Conservation (phyloP, 73 alveolate species). For the Paramecium caudatum region DNA sequence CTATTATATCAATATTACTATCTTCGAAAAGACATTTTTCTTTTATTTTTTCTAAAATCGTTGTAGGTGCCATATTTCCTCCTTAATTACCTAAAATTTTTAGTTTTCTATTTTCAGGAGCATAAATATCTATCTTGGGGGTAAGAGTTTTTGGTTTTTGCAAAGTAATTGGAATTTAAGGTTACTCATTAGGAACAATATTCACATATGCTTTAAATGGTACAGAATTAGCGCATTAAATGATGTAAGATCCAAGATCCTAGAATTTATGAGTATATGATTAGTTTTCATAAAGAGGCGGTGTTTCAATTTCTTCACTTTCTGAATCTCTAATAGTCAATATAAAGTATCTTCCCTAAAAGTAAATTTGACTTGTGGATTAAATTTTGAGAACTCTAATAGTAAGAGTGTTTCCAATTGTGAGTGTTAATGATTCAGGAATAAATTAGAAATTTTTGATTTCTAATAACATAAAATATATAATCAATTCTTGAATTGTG, state of each 20-base stretch:
- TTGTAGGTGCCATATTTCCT: conserved; percentile 22
- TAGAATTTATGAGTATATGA: background rate
- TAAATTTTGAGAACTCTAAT: conserved; percentile 25
- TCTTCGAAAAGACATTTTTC: conserved; percentile 29
- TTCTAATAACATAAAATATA: conserved; percentile 51
- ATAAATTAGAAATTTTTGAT: conserved; percentile 67
- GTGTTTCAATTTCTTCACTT: conserved; percentile 55
- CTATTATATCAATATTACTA: background rate
- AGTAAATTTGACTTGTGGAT: conserved; percentile 21
- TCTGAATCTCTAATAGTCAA: conserved; percentile 1
- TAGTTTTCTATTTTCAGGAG: conserved; percentile 2
- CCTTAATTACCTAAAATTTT: conserved; percentile 4
- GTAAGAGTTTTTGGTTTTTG: background rate
- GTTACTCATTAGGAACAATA: background rate
- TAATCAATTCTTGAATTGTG: conserved; percentile 64
- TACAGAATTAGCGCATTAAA: conserved; percentile 25
- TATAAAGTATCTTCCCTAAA: conserved; percentile 45
- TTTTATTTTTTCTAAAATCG: conserved; percentile 15
- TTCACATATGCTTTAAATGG: conserved; percentile 51
- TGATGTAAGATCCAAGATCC: background rate
- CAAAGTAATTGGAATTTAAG: background rate
- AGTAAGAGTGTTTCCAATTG: background rate
- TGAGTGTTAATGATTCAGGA: conserved; percentile 12
- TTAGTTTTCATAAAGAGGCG: conserved; percentile 58
- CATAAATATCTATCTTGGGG: conserved; percentile 1